phyloP scores from a whole-genome alignment of 176 grass and related monocot species.

The Oryza australiensis region DNA sequence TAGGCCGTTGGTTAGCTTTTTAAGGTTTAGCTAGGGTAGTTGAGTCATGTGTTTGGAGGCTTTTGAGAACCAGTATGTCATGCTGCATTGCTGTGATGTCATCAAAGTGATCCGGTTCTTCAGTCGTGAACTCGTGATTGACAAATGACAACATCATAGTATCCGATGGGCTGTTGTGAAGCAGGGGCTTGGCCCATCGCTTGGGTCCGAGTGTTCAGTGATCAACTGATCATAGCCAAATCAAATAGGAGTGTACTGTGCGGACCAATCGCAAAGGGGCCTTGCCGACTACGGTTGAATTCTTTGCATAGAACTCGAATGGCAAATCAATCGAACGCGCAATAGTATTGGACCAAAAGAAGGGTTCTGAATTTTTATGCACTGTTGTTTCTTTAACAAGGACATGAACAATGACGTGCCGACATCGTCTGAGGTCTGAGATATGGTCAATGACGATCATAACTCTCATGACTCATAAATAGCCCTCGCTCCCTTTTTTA shows the following conservation, averaged over 20 bases:
- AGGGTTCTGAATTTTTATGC: no score
- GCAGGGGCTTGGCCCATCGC: background rate
- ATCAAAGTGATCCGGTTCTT: background rate
- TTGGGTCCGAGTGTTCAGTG: background rate
- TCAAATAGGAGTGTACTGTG: background rate
- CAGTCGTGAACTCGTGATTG: background rate
- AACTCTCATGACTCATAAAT: no score
- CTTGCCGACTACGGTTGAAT: background rate
- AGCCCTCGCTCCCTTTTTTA: no score
- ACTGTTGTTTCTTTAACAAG: no score
- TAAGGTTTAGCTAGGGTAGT: background rate
- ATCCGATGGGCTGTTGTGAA: conserved; percentile 1
- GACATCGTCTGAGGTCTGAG: no score
- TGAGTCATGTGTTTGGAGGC: background rate
- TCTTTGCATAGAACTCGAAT: background rate
- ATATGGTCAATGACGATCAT: no score
- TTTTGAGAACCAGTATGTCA: background rate
- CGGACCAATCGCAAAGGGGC: background rate
- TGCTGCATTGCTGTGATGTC: background rate
- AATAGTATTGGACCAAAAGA: no score
- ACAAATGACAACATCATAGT: background rate
- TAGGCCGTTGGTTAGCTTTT: background rate
- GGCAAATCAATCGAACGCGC: no score
- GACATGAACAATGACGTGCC: no score
- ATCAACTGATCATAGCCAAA: background rate